Percentiles rank a stretch among this genome's conserved stretches.
phyloP scores from a whole-genome alignment of 371 early-diverging fungal species.

The Mortierella sp. region DNA sequence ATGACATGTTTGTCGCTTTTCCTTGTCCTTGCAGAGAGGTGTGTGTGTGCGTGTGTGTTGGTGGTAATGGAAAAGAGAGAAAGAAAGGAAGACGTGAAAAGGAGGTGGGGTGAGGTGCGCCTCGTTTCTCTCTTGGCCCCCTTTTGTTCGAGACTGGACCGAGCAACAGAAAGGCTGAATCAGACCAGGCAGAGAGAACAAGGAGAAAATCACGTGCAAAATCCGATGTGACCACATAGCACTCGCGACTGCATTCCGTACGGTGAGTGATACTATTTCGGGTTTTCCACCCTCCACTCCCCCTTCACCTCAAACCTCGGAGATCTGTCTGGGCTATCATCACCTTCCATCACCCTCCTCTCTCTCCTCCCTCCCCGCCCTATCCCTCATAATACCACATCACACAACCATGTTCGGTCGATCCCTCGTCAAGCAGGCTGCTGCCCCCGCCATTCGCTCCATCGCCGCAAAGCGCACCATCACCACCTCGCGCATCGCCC shows the following conservation, averaged over 20 bases:
- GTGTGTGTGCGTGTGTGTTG: neutral
- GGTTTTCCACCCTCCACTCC: neutral
- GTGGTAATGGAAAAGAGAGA: neutral
- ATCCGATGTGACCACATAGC: neutral
- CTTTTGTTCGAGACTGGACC: no score
- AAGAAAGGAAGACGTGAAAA: neutral
- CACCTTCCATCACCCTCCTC: conserved; percentile 4
- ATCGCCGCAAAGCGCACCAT: conserved; percentile 65
- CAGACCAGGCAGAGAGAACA: neutral
- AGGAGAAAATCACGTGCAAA: neutral
- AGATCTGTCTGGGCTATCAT: conserved; percentile 12
- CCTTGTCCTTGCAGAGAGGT: neutral
- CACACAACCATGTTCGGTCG: conserved; percentile 28
- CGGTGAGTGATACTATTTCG: conserved; percentile 6
- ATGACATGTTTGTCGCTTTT: conserved; percentile 19
- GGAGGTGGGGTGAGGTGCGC: no score
- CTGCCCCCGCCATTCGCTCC: conserved; percentile 35
- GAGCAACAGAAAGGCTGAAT: neutral
- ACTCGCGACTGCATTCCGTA: neutral
- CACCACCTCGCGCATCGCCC: conserved; percentile 62
- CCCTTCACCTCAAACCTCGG: neutral
- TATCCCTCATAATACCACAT: neutral
- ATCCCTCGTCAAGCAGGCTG: conserved; percentile 37
- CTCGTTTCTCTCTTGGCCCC: no score
- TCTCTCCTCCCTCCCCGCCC: neutral